These are phyloP conservation scores for Xylaria telfairii DNA, from an alignment of 495 filamentous ascomycete species.

Conservation along the genomic window DNA sequence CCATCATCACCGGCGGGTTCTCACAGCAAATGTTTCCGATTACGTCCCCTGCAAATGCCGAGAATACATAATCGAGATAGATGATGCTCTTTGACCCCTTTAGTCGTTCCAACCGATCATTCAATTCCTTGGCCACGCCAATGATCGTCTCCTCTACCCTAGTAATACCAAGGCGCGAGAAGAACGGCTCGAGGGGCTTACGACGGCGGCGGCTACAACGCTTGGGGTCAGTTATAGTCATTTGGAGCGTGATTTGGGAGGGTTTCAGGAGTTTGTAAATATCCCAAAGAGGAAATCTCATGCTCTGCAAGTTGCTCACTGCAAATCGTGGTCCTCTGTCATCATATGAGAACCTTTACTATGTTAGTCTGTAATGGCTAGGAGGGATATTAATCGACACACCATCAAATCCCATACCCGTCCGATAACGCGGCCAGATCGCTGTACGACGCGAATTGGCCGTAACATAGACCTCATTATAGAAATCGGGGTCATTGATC, in stretches of 20 bases:
- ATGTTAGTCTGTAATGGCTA: background rate
- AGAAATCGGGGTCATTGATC: slow-evolving; percentile 7
- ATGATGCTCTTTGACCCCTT: slow-evolving; percentile 25
- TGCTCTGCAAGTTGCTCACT: too few relatives aligned
- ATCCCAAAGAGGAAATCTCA: too few relatives aligned
- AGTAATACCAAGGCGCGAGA: slow-evolving; percentile 24
- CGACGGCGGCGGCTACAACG: slow-evolving; percentile 19
- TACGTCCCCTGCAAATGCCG: slow-evolving; percentile 30
- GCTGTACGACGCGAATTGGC: background rate
- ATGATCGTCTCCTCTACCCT: slow-evolving; percentile 28
- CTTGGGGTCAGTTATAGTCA: too few relatives aligned
- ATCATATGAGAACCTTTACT: background rate
- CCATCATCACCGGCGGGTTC: slow-evolving; percentile 15
- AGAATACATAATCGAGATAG: slow-evolving; percentile 36
- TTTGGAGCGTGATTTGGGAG: too few relatives aligned
- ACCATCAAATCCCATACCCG: background rate
- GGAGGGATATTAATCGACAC: background rate
- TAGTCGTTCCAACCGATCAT: background rate
- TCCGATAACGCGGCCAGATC: background rate
- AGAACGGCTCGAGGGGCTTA: slow-evolving; percentile 27
- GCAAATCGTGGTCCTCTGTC: slow-evolving; percentile 27
- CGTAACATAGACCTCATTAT: background rate
- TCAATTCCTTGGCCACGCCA: background rate
- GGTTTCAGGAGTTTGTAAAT: too few relatives aligned
- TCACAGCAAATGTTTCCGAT: slow-evolving; percentile 29